Base-by-base conservation (phyloP, 2,329 filamentous ascomycete species). In the Ceratocystis variospora region DNA sequence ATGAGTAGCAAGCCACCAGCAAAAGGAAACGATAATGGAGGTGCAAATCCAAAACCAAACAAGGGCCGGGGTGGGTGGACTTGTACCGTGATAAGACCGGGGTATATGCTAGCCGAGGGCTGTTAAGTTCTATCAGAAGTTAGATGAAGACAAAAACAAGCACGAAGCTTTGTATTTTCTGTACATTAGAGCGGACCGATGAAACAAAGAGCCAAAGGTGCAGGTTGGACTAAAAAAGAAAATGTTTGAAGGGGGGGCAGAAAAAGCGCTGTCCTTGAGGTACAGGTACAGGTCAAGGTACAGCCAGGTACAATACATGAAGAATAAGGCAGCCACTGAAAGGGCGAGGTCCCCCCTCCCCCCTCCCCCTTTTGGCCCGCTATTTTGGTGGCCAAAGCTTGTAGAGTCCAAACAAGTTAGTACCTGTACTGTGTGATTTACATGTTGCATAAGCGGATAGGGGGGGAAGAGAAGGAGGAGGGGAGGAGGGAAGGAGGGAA, bases 371-470 rank as follows among this genome's bases (percentile, higher is more conserved):
- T 5, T 31, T 3, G 46, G 53, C 25, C 25, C 15, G 53, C 28
- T 59, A 59, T 33, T 57, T 2, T 15, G 53, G 53, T 59, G 53
- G 53, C 53, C 53, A 31, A 59, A 59, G 53, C 53, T 59, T 59
- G 53, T 59, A 59, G 53, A 37, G 33, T 31, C 28, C 53, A 59
- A 59, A 59, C 53, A 37, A 59, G 53, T 19, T 59, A 33, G 15
- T 59, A 17, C 17, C 28, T 8, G 28, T 59, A 59, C 53, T 59
- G 53, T 59, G 53, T 59, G 53, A 59, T 59, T 59, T 59, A 59
- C 53, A 59, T 59, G 53, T 59, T 59, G 53, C 28, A 59, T 59
- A 33, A 59, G 53, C 10, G 22, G 53, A 59, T 59, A 59, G 19
- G 53, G 53, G 53, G 25, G 22, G 22, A 22, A 50, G 46, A 22